A percentile compares a stretch with the other conserved stretches of the same genome.
Evolutionary conservation across 177 flowering plant species (phyloP).

Genomic region (Vitis hybrid): DNA sequence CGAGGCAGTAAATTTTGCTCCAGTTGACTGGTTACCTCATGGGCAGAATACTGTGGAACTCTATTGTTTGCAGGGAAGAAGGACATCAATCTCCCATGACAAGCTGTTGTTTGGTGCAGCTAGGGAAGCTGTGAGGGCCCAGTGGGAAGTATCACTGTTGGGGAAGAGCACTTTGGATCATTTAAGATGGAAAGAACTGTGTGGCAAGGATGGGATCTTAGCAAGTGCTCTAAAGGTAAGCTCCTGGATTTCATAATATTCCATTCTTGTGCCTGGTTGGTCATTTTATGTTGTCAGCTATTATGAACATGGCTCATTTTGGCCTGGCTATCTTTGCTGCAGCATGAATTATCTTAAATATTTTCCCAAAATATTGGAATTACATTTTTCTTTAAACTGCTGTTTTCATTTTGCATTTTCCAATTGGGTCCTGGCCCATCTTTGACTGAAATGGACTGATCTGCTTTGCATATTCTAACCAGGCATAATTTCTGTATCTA

Average conservation of each 20-base stretch:
- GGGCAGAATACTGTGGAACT: conserved; percentile 49
- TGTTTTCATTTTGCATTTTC: not conserved
- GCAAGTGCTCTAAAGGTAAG: conserved; percentile 34
- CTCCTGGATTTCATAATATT: not conserved
- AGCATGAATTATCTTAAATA: no score
- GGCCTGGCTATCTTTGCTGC: no score
- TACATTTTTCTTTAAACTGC: not conserved
- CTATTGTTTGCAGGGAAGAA: conserved; percentile 32
- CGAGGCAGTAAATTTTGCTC: conserved; percentile 49
- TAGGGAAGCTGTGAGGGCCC: conserved; percentile 38
- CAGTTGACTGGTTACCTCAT: conserved; percentile 63
- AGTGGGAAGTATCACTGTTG: conserved; percentile 28
- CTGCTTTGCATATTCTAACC: no score
- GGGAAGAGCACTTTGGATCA: conserved; percentile 23
- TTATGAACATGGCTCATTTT: no score
- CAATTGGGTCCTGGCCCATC: not conserved
- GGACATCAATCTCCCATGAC: conserved; percentile 44
- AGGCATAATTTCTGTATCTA: no score
- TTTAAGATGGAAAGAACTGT: conserved; percentile 30
- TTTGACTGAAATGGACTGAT: not conserved
- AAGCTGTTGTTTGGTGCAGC: conserved; percentile 50
- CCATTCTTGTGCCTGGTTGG: no score
- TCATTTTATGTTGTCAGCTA: no score
- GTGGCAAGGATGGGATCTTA: conserved; percentile 38
- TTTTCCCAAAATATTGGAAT: not conserved